A percentile compares a stretch with the other conserved stretches of the same genome.
phyloP scores from a whole-genome alignment of 108 stramenopile species.

The Cylindrotheca fusiformis region DNA sequence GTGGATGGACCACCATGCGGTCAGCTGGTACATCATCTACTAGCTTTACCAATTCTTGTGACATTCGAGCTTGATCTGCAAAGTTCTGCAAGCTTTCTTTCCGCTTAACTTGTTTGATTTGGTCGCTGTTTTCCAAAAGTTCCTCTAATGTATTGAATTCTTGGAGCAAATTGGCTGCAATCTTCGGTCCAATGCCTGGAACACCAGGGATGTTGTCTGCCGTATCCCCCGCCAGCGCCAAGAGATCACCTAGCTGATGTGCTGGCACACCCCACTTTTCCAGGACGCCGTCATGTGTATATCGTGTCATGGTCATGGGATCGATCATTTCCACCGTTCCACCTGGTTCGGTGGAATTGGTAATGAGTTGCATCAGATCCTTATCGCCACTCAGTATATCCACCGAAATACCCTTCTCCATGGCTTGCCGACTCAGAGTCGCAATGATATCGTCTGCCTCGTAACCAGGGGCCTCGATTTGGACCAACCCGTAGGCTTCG shows the following conservation, averaged over 20 bases:
- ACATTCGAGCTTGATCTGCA: conserved; percentile 54
- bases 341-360: conserved; percentile 12
- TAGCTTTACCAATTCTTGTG: conserved; percentile 44
- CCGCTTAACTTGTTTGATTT: conserved; percentile 63
- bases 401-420: conserved; percentile 60
- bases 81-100: conserved; percentile 54
- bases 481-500: conserved; percentile 75
- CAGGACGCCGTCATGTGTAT: conserved; percentile 59
- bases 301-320: conserved; percentile 66
- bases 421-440: conserved; percentile 58
- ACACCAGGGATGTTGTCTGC: conserved; percentile 88
- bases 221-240: conserved; percentile 85
- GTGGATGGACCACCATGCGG: conserved; percentile 19
- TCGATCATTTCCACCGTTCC: conserved; percentile 80
- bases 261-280: conserved; percentile 80
- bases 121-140: conserved; percentile 47
- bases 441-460: conserved; percentile 95
- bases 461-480: conserved; percentile 70
- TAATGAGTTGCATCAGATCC: conserved; percentile 91
- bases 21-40: conserved; percentile 36
- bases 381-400: conserved; percentile 84
- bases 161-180: conserved; percentile 66
- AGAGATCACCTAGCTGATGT: conserved; percentile 68
- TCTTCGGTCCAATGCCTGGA: conserved; percentile 89
- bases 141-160: conserved; percentile 65